These are phyloP conservation scores for Termitomyces sp. DNA, from an alignment of 768 basidiomycete species.

Conservation along the genomic window DNA sequence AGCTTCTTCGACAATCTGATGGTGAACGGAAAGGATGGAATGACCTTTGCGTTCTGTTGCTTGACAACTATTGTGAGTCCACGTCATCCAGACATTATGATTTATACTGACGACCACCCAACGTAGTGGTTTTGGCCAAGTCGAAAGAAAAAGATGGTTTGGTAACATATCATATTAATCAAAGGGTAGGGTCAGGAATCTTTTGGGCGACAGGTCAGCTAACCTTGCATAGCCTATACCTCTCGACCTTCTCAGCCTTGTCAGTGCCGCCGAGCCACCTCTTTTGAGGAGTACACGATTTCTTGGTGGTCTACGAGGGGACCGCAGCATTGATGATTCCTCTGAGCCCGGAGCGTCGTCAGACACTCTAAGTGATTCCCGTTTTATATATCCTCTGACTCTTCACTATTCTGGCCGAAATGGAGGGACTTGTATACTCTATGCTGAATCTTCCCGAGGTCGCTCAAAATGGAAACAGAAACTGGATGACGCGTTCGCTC, in stretches of 20 bases:
- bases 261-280: slow-evolving; percentile 74
- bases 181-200: slow-evolving; percentile 46
- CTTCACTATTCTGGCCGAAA: slow-evolving; percentile 55
- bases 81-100: background rate
- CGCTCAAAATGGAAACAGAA: slow-evolving; percentile 87
- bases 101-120: background rate
- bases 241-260: slow-evolving; percentile 79
- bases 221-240: slow-evolving; percentile 71
- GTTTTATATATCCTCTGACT: slow-evolving; percentile 82
- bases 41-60: slow-evolving; percentile 83
- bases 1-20: slow-evolving; percentile 81
- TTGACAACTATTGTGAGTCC: slow-evolving; percentile 86
- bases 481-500: slow-evolving; percentile 78
- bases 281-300: slow-evolving; percentile 71
- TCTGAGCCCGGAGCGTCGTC: slow-evolving; percentile 14
- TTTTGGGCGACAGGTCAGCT: slow-evolving; percentile 2
- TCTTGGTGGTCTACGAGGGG: slow-evolving; percentile 52
- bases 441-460: slow-evolving; percentile 70
- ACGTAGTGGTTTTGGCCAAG: slow-evolving; percentile 82
- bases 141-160: slow-evolving; percentile 69
- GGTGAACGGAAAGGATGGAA: slow-evolving; percentile 87
- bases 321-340: slow-evolving; percentile 17
- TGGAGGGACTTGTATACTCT: slow-evolving; percentile 80
- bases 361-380: slow-evolving; percentile 46
- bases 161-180: slow-evolving; percentile 72